Conservation (phyloP, 345 rosid genomes). For the Isatis tinctoria region DNA sequence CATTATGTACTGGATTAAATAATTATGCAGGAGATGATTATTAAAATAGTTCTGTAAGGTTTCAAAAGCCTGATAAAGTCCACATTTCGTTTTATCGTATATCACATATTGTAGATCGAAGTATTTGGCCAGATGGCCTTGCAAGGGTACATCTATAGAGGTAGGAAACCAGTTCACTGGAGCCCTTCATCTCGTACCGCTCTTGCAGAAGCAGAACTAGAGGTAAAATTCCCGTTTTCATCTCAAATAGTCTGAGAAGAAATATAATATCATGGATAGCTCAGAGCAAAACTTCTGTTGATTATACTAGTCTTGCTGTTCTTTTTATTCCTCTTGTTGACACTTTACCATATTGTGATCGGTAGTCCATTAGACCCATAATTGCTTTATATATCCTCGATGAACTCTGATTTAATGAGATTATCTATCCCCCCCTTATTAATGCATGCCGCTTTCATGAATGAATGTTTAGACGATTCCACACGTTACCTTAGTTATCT, state of each 20-base stretch:
- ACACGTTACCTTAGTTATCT: conserved; percentile 6
- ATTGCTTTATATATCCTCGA: neutral
- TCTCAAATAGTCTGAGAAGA: neutral
- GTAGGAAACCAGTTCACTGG: conserved; percentile 97
- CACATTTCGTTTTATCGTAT: conserved; percentile 11
- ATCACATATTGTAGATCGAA: conserved; percentile 58
- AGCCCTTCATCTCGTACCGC: conserved; percentile 97
- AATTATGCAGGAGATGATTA: neutral
- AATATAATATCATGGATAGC: neutral
- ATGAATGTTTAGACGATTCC: neutral
- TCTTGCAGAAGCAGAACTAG: conserved; percentile 98
- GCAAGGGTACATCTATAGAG: conserved; percentile 86
- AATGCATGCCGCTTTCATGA: neutral
- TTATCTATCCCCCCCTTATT: neutral
- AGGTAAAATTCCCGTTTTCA: conserved; percentile 43
- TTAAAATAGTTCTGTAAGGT: neutral
- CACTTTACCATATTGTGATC: neutral
- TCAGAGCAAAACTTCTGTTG: neutral
- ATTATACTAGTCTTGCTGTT: conserved; percentile 10
- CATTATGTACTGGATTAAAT: neutral
- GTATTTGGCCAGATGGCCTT: conserved; percentile 88
- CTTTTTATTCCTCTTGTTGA: neutral
- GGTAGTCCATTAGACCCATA: neutral
- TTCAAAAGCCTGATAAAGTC: conserved; percentile 12
- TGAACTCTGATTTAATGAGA: neutral